Conservation (phyloP, 352 stramenopile genomes). For the Pythium chondricola region DNA sequence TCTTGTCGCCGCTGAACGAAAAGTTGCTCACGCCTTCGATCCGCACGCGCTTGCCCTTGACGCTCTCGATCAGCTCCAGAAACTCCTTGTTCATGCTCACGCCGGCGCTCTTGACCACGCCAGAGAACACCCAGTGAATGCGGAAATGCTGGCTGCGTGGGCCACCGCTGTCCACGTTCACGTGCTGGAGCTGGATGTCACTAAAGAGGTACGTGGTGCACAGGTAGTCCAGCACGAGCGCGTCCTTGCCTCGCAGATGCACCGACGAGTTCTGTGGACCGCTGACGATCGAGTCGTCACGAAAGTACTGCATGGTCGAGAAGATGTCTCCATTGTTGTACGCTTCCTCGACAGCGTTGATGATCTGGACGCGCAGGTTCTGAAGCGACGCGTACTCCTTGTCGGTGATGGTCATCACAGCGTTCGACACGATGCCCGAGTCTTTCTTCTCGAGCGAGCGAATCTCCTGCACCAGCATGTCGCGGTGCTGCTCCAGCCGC, state of each 20-base stretch:
- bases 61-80: slow-evolving; percentile 76
- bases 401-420: slow-evolving; percentile 70
- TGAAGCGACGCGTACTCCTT: slow-evolving; percentile 75
- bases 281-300: slow-evolving; percentile 85
- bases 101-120: slow-evolving; percentile 64
- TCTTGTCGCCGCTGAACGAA: slow-evolving; percentile 83
- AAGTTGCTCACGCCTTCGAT: slow-evolving; percentile 87
- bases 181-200: slow-evolving; percentile 68
- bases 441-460: slow-evolving; percentile 78
- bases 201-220: slow-evolving; percentile 82
- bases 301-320: slow-evolving; percentile 71
- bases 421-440: slow-evolving; percentile 29
- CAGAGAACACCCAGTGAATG: slow-evolving; percentile 79
- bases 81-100: slow-evolving; percentile 88
- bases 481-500: slow-evolving; percentile 78
- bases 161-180: slow-evolving; percentile 77
- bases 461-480: slow-evolving; percentile 85
- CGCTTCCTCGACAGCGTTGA: slow-evolving; percentile 70
- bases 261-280: slow-evolving; percentile 82
- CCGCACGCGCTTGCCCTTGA: slow-evolving; percentile 67
- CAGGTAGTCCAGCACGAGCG: slow-evolving; percentile 81
- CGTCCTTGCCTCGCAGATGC: slow-evolving; percentile 74
- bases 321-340: slow-evolving; percentile 80
- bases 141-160: slow-evolving; percentile 82
- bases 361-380: slow-evolving; percentile 69